Conservation (phyloP, 768 basidiomycete genomes). For the Amanita pseudoporphyria region DNA sequence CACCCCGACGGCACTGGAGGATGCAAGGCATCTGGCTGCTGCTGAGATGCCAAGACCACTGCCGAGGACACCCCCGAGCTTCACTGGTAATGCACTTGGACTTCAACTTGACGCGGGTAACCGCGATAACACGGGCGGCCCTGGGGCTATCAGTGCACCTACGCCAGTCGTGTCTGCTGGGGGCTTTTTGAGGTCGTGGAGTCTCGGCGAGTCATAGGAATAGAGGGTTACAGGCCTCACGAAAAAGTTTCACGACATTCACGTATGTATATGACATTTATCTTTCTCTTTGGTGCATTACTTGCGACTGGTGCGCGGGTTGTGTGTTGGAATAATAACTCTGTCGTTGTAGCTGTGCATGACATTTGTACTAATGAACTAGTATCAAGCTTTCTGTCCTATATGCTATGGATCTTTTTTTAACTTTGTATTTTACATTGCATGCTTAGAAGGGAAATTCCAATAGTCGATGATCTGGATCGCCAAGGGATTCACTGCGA, state of each 20-base stretch:
- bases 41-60: slow-evolving; percentile 7
- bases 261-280: not conserved
- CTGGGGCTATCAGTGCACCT: slow-evolving; percentile 21
- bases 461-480: not conserved
- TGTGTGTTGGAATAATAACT: not conserved
- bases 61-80: slow-evolving; percentile 2
- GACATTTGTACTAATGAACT: not conserved
- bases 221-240: not conserved
- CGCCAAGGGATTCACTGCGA: not conserved
- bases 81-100: slow-evolving; percentile 21
- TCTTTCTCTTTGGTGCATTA: not conserved
- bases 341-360: not conserved
- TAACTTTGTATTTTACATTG: not conserved
- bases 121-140: not conserved
- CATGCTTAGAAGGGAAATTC: not conserved
- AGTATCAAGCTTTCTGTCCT: not conserved
- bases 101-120: slow-evolving; percentile 15
- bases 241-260: not conserved
- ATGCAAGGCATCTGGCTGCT: slow-evolving; percentile 1
- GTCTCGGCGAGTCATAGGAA: slow-evolving; percentile 10
- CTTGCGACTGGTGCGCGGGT: not conserved
- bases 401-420: not conserved
- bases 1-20: not conserved
- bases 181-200: slow-evolving; percentile 23
- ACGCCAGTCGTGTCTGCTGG: slow-evolving; percentile 21